Evolutionary conservation across 2,329 filamentous ascomycete genomes (phyloP).

Genomic region (Cercospora sesami): DNA sequence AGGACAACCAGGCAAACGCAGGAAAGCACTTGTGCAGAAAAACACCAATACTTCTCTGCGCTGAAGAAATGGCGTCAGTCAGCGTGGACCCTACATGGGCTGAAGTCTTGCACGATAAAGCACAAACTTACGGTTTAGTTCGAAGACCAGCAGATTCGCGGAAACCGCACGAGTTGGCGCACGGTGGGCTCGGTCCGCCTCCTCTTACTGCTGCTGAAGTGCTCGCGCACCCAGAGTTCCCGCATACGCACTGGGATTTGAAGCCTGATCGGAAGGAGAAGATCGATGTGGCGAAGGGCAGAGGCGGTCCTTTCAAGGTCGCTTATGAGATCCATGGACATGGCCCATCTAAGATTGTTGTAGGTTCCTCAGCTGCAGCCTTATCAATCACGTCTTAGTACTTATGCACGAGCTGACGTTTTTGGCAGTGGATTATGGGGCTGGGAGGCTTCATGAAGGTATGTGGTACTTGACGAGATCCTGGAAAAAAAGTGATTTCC

Average conservation of each 20-base stretch:
- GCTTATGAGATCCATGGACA: constrained; percentile 78
- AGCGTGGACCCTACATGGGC: constrained; percentile 18
- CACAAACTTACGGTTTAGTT: constrained; percentile 20
- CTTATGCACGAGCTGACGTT: constrained; percentile 14
- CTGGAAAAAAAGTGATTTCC: not conserved
- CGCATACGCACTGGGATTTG: constrained; percentile 67
- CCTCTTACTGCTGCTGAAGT: constrained; percentile 59
- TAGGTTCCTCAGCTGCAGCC: constrained; percentile 50
- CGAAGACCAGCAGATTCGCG: constrained; percentile 20
- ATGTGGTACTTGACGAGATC: constrained; percentile 27
- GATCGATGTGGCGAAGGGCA: constrained; percentile 63
- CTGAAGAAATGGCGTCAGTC: constrained; percentile 20
- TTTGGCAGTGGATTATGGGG: constrained; percentile 72
- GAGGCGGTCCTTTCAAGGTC: constrained; percentile 74
- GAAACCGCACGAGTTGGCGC: constrained; percentile 24
- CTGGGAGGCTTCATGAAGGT: constrained; percentile 64
- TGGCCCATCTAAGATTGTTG: constrained; percentile 70
- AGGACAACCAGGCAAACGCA: not conserved
- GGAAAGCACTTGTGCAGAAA: not conserved
- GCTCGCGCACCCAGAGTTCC: constrained; percentile 64
- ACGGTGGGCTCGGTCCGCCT: constrained; percentile 23
- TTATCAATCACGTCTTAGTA: constrained; percentile 10
- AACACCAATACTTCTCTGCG: not conserved
- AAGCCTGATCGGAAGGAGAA: constrained; percentile 64
- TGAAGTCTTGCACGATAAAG: constrained; percentile 19